phyloP scores from a whole-genome alignment of 352 stramenopile species.

The Globisporangium parvum region DNA sequence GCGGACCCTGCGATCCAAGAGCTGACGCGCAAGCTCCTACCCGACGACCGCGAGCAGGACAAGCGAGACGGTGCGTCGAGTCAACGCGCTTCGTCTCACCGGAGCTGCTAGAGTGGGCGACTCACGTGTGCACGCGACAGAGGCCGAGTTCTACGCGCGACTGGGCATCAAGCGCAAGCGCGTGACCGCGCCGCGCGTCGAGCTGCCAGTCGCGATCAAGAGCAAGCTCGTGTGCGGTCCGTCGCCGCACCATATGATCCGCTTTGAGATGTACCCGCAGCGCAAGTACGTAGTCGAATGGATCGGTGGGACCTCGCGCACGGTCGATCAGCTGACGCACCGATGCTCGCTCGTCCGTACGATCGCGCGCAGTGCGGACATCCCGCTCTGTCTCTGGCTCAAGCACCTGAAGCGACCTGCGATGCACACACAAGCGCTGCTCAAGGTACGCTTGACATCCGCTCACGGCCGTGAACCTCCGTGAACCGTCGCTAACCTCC shows the following conservation, averaged over 20 bases:
- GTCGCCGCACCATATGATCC: conserved; percentile 29
- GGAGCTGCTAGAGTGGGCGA: neutral
- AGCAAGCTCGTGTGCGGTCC: conserved; percentile 17
- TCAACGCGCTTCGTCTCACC: neutral
- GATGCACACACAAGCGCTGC: conserved; percentile 35
- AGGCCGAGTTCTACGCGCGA: conserved; percentile 32
- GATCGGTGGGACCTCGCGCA: conserved; percentile 1
- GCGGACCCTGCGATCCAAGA: conserved; percentile 54
- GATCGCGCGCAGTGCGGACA: conserved; percentile 14
- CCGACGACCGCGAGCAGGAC: conserved; percentile 34
- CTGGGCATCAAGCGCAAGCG: conserved; percentile 60
- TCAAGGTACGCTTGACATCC: conserved; percentile 25
- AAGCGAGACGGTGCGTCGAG: conserved; percentile 25
- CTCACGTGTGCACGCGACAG: conserved; percentile 7
- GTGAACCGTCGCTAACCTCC: neutral
- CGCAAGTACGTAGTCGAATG: conserved; percentile 19
- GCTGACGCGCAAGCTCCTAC: conserved; percentile 43
- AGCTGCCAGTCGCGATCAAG: conserved; percentile 11
- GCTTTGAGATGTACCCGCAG: conserved; percentile 43
- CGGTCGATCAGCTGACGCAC: neutral
- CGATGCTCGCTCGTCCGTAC: neutral
- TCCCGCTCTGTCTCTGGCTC: conserved; percentile 38
- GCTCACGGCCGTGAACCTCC: neutral
- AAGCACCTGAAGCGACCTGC: conserved; percentile 20
- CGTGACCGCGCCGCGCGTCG: conserved; percentile 9